Conservation (phyloP, 2,329 filamentous ascomycete genomes). For the Sarocladium brachiariae region DNA sequence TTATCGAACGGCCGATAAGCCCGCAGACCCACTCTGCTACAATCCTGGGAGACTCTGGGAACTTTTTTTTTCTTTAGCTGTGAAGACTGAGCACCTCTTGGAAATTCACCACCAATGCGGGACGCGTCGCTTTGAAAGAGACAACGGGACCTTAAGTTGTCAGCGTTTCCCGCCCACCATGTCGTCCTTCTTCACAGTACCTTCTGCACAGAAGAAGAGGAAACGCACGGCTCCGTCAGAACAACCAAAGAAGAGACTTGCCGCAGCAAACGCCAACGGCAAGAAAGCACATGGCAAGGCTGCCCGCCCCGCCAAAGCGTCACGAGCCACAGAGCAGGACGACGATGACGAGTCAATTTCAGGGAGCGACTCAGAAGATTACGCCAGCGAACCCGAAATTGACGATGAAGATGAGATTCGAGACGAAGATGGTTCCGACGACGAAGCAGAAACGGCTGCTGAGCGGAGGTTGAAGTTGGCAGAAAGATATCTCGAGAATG, state of each 20-base stretch:
- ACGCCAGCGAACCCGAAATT: constrained; percentile 38
- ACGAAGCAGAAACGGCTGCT: constrained; percentile 79
- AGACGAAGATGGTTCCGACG: constrained; percentile 48
- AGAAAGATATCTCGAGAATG: constrained; percentile 87
- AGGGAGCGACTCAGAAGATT: constrained; percentile 68
- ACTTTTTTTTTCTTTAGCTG: constrained; percentile 34
- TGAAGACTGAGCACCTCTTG: constrained; percentile 13
- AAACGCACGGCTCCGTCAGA: constrained; percentile 59
- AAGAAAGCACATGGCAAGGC: constrained; percentile 34
- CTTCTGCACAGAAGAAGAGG: constrained; percentile 82
- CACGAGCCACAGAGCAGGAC: constrained; percentile 26
- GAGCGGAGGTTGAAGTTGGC: constrained; percentile 82
- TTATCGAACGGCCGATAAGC: constrained; percentile 2
- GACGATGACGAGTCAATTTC: constrained; percentile 72
- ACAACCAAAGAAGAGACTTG: constrained; percentile 52
- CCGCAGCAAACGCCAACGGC: constrained; percentile 33
- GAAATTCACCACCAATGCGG: constrained; percentile 23
- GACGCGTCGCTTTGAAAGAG: constrained; percentile 12
- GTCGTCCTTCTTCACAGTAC: constrained; percentile 94
- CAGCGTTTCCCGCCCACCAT: constrained; percentile 39
- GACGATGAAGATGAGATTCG: constrained; percentile 37
- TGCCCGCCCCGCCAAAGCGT: constrained; percentile 32
- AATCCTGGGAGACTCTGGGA: constrained; percentile 21
- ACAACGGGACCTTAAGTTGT: neutral
- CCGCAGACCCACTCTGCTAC: neutral